Conservation (phyloP, 176 grass and related monocot species). For the Zea mays region DNA sequence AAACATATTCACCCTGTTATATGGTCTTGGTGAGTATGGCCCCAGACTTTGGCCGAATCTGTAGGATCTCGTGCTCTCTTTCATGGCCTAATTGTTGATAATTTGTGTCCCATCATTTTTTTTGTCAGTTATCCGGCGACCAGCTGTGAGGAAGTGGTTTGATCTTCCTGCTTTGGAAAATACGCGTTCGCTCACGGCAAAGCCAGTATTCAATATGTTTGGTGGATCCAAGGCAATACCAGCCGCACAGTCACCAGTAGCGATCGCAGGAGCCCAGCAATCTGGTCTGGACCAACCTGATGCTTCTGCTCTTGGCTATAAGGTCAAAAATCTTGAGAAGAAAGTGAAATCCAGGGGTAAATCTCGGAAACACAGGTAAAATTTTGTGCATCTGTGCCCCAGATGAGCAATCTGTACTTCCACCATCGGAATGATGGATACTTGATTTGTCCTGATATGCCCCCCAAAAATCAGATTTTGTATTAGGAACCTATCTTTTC, state of each 20-base stretch:
- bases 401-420: constrained; percentile 14
- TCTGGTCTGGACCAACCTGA: constrained; percentile 52
- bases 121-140: constrained; percentile 45
- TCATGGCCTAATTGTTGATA: not conserved
- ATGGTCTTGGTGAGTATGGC: constrained; percentile 72
- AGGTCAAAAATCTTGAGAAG: constrained; percentile 80
- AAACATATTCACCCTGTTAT: constrained; percentile 73
- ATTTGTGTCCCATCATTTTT: constrained; percentile 14
- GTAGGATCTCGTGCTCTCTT: constrained; percentile 25
- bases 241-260: constrained; percentile 37
- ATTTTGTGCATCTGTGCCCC: not conserved
- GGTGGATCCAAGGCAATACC: constrained; percentile 54
- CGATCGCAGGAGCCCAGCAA: constrained; percentile 33
- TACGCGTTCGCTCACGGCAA: constrained; percentile 30
- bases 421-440: not conserved
- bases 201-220: constrained; percentile 53
- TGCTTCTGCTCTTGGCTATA: constrained; percentile 67
- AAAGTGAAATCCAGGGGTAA: constrained; percentile 76
- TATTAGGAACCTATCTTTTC: constrained; percentile 24
- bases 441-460: constrained; percentile 10
- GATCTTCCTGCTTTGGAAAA: constrained; percentile 57
- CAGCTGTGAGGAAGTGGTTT: constrained; percentile 58
- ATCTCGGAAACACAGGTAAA: constrained; percentile 55
- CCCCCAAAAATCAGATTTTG: constrained; percentile 31
- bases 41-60: not conserved